Percentiles rank a stretch among this genome's conserved stretches.
These are phyloP conservation scores for Filobasidium wieringae DNA, from an alignment of 768 basidiomycete genomes.

Conservation along the genomic window DNA sequence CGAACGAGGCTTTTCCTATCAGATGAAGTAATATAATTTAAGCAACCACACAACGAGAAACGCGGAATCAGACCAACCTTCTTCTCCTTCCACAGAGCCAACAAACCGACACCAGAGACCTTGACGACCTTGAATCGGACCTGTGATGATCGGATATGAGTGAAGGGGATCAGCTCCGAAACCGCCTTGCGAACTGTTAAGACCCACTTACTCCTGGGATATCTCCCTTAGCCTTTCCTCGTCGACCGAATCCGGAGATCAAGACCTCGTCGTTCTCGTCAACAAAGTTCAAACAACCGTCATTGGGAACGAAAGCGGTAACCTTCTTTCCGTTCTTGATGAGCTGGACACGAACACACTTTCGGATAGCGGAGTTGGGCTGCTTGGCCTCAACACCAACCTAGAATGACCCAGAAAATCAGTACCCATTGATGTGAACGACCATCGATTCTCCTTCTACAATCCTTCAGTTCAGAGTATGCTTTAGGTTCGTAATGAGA, in stretches of 20 bases:
- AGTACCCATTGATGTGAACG: too few species aligned
- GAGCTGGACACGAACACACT: conserved; percentile 98
- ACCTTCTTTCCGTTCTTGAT: conserved; percentile 99
- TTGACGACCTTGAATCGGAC: conserved; percentile 98
- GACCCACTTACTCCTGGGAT: conserved; percentile 65
- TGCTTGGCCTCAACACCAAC: conserved; percentile 99
- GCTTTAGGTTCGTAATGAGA: too few species aligned
- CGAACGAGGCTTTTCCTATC: conserved; percentile 59
- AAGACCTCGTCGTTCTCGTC: conserved; percentile 99
- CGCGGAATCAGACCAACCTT: conserved; percentile 51
- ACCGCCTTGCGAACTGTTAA: background rate
- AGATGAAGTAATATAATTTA: conserved; percentile 7
- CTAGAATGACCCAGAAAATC: too few species aligned
- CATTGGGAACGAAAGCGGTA: conserved; percentile 89
- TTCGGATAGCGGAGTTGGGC: conserved; percentile 99
- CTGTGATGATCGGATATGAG: background rate
- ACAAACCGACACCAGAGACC: conserved; percentile 96
- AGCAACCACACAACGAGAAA: background rate
- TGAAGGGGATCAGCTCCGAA: background rate
- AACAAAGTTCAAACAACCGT: conserved; percentile 44
- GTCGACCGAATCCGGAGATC: conserved; percentile 99
- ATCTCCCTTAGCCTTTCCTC: conserved; percentile 98
- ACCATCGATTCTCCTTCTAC: too few species aligned
- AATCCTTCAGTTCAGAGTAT: too few species aligned
- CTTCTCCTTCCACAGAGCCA: conserved; percentile 98